phyloP scores from a whole-genome alignment of 345 rosid genomes.

The Aquilaria malaccensis region DNA sequence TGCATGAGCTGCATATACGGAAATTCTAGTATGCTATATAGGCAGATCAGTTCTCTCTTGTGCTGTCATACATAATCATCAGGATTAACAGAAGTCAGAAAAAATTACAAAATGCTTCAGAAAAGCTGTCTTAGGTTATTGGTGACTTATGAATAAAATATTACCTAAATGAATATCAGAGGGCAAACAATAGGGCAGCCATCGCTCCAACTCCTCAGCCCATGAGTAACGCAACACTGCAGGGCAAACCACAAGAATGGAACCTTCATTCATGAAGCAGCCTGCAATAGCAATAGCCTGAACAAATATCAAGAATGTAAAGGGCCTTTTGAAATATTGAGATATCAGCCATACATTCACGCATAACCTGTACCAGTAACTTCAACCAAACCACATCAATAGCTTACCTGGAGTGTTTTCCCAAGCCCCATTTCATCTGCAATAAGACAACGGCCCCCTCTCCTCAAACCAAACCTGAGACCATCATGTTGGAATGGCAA shows the following conservation, averaged over 20 bases:
- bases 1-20: too few species aligned
- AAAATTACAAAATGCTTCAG: too few species aligned
- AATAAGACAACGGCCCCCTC: constrained; percentile 93
- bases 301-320: constrained; percentile 17
- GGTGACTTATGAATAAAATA: background rate
- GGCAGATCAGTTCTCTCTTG: too few species aligned
- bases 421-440: constrained; percentile 99
- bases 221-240: constrained; percentile 84
- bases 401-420: constrained; percentile 78
- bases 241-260: constrained; percentile 89
- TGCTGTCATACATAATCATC: background rate
- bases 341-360: background rate
- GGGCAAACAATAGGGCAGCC: constrained; percentile 89
- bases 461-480: constrained; percentile 61
- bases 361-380: background rate
- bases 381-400: background rate
- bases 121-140: too few species aligned
- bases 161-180: constrained; percentile 90
- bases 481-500: constrained; percentile 93
- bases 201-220: constrained; percentile 96
- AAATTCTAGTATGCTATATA: background rate
- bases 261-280: constrained; percentile 70
- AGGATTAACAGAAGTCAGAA: too few species aligned
- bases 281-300: constrained; percentile 96
- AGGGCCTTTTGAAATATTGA: background rate